Percentiles rank a stretch among this genome's conserved stretches.
Conservation (phyloP, 495 filamentous ascomycete genomes). For the Staphylotrichum longicolle region DNA sequence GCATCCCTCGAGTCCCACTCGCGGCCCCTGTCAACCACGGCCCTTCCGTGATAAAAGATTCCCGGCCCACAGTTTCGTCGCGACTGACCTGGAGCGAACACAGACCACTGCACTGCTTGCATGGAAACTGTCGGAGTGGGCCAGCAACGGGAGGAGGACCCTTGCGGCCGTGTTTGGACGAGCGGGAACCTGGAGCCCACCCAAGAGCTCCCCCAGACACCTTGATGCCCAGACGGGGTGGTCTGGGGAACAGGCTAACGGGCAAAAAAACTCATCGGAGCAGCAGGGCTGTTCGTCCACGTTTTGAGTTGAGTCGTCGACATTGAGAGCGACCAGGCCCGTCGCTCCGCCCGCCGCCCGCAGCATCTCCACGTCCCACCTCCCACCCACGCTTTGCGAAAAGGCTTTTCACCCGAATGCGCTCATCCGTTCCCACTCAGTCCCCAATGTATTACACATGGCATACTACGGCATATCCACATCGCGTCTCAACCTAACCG, state of each 20-base stretch:
- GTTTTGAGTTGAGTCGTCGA: background rate
- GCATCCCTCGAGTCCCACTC: slow-evolving; percentile 26
- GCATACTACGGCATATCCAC: slow-evolving; percentile 17
- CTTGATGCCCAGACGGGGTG: background rate
- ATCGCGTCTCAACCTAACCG: slow-evolving; percentile 6
- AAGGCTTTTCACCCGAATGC: slow-evolving; percentile 19
- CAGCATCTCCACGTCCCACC: slow-evolving; percentile 29
- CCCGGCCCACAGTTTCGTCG: slow-evolving; percentile 22
- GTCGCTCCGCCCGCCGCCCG: slow-evolving; percentile 12
- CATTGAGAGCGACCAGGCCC: slow-evolving; percentile 3
- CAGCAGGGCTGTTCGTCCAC: slow-evolving; percentile 7
- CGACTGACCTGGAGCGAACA: too few species aligned
- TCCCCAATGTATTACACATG: slow-evolving; percentile 26
- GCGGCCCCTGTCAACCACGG: slow-evolving; percentile 25
- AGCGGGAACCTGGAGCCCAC: slow-evolving; percentile 15
- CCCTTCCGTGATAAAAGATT: slow-evolving; percentile 31
- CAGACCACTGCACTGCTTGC: background rate
- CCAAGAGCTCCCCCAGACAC: too few species aligned
- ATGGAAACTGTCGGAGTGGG: too few species aligned
- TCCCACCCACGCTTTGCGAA: slow-evolving; percentile 31
- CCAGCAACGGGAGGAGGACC: slow-evolving; percentile 2
- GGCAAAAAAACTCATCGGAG: background rate
- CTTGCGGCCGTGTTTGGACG: slow-evolving; percentile 7
- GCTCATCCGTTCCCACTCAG: slow-evolving; percentile 20
- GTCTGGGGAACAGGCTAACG: slow-evolving; percentile 6